Evolutionary conservation across 257 asterid species (phyloP).

Genomic region (Perilla frutescens): DNA sequence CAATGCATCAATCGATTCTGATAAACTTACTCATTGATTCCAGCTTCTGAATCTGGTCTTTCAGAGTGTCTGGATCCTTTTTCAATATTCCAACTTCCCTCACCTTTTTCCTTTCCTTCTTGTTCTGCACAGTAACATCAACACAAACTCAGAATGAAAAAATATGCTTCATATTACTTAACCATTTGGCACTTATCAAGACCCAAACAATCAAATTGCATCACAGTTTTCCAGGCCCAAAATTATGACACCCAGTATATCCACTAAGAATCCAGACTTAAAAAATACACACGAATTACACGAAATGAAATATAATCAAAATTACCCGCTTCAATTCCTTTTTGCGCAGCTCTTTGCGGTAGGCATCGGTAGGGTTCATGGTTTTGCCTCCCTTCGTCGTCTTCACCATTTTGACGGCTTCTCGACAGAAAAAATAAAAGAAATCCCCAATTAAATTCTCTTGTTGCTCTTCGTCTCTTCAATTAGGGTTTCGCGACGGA

Average conservation of each 20-base stretch:
- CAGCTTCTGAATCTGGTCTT: constrained; percentile 80
- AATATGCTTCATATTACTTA: constrained; percentile 13
- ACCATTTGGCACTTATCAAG: background rate
- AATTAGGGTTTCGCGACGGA: constrained; percentile 19
- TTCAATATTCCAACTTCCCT: constrained; percentile 94
- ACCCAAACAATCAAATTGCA: background rate
- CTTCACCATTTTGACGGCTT: constrained; percentile 67
- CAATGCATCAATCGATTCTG: background rate
- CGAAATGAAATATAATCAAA: background rate
- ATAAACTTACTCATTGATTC: constrained; percentile 82
- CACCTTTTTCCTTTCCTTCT: constrained; percentile 95
- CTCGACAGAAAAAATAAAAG: background rate
- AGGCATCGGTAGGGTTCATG: constrained; percentile 99
- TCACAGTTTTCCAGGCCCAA: constrained; percentile 7
- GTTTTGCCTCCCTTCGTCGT: constrained; percentile 99
- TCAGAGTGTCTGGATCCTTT: constrained; percentile 87
- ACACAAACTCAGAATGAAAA: constrained; percentile 21
- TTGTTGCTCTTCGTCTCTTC: constrained; percentile 13
- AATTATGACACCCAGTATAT: background rate
- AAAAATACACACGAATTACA: background rate
- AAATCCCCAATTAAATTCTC: constrained; percentile 6
- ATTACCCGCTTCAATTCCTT: constrained; percentile 90
- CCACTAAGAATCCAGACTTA: background rate
- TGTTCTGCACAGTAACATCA: constrained; percentile 58
- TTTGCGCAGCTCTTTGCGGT: constrained; percentile 89